Percentiles rank a stretch among this genome's conserved stretches.
These are phyloP conservation scores for Sarocladium oryzae DNA, from an alignment of 2,329 filamentous ascomycete genomes.

Conservation along the genomic window DNA sequence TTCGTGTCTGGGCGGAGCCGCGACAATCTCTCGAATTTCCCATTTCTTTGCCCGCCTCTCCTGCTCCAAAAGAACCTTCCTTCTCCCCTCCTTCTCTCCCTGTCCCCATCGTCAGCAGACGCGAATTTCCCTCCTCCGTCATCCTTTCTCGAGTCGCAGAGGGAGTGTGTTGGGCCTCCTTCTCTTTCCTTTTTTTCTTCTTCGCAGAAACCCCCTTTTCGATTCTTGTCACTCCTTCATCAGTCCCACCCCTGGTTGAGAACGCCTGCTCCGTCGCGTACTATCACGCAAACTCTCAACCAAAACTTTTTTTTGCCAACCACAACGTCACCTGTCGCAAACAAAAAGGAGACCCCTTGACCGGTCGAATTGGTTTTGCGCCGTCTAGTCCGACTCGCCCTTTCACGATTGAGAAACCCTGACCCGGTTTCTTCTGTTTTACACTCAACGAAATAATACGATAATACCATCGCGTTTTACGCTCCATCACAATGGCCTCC, in stretches of 20 bases:
- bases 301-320: background rate
- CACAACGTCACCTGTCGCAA: constrained; percentile 8
- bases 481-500: background rate
- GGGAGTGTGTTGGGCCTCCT: constrained; percentile 10
- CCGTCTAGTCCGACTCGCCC: background rate
- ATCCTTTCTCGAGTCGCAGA: constrained; percentile 2
- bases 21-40: constrained; percentile 7
- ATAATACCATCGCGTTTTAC: background rate
- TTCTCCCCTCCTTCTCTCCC: constrained; percentile 15
- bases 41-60: constrained; percentile 10
- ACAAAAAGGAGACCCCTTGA: background rate
- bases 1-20: constrained; percentile 9
- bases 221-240: constrained; percentile 31
- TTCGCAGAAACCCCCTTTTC: constrained; percentile 16
- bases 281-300: constrained; percentile 8
- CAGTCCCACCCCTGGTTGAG: background rate
- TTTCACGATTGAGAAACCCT: background rate
- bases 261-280: constrained; percentile 1
- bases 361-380: background rate
- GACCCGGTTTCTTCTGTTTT: background rate
- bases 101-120: constrained; percentile 5
- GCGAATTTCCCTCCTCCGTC: background rate
- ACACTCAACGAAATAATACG: background rate
- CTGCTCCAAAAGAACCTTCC: constrained; percentile 11
- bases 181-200: constrained; percentile 23